phyloP scores from a whole-genome alignment of 305 asterid species.

The Andrographis paniculata region DNA sequence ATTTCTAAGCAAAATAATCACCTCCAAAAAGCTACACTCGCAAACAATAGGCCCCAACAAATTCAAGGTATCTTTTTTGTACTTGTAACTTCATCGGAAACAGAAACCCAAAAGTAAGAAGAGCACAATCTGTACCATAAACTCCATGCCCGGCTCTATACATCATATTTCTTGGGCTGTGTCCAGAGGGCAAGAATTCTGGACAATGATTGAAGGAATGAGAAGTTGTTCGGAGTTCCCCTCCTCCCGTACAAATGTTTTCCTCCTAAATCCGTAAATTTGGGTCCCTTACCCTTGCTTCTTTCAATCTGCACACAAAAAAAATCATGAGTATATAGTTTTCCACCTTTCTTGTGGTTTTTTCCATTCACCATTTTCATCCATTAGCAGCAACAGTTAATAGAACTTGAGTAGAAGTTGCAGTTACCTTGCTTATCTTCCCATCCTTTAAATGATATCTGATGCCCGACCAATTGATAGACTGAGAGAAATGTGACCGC shows the following conservation, averaged over 20 bases:
- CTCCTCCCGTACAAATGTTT: conserved; percentile 61
- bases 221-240: conserved; percentile 38
- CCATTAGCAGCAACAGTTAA: too few species aligned
- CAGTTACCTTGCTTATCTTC: conserved; percentile 66
- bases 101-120: not conserved
- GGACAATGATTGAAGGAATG: conserved; percentile 49
- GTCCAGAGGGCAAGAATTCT: conserved; percentile 49
- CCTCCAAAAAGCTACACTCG: conserved; percentile 17
- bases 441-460: conserved; percentile 88
- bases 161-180: conserved; percentile 68
- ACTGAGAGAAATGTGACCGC: conserved; percentile 85
- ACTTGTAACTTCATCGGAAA: too few species aligned
- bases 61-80: conserved; percentile 8
- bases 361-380: not conserved
- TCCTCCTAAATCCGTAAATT: conserved; percentile 70
- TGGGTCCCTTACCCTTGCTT: conserved; percentile 66
- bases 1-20: conserved; percentile 19
- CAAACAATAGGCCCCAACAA: too few species aligned
- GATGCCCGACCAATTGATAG: conserved; percentile 96
- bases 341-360: not conserved
- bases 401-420: not conserved
- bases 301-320: conserved; percentile 52
- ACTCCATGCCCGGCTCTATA: conserved; percentile 32
- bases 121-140: too few species aligned
- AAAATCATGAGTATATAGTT: not conserved